These are phyloP conservation scores for Cystoderma amianthinum DNA, from an alignment of 768 basidiomycete genomes.

Conservation along the genomic window DNA sequence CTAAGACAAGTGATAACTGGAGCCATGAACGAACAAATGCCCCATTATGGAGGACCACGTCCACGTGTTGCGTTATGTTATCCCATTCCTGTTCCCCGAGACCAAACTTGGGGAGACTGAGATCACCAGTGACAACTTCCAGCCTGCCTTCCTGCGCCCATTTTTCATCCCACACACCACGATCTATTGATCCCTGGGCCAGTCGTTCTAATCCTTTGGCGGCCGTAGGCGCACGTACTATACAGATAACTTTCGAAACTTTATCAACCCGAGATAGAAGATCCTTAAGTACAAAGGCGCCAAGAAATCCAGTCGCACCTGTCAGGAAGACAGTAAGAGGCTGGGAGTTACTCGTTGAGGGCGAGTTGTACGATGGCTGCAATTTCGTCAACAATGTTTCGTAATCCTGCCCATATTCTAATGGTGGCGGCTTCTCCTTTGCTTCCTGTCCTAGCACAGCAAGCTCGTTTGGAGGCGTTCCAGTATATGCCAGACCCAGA, in stretches of 20 bases:
- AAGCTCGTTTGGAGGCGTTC: slow-evolving; percentile 10
- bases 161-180: slow-evolving; percentile 82
- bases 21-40: slow-evolving; percentile 50
- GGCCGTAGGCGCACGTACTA: slow-evolving; percentile 69
- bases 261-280: slow-evolving; percentile 54
- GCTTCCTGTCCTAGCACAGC: slow-evolving; percentile 6
- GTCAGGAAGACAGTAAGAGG: slow-evolving; percentile 85
- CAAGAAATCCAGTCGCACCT: slow-evolving; percentile 95
- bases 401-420: slow-evolving; percentile 79
- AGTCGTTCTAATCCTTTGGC: slow-evolving; percentile 65
- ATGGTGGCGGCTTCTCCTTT: slow-evolving; percentile 19
- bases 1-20: not conserved
- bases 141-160: slow-evolving; percentile 69
- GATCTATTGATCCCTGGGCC: slow-evolving; percentile 63
- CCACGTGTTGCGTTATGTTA: slow-evolving; percentile 60
- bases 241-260: slow-evolving; percentile 84
- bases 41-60: slow-evolving; percentile 90
- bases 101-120: slow-evolving; percentile 72
- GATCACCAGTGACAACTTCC: slow-evolving; percentile 81
- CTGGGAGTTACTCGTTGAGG: slow-evolving; percentile 45
- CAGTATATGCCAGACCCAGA: slow-evolving; percentile 56
- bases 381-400: slow-evolving; percentile 54
- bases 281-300: slow-evolving; percentile 84
- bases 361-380: slow-evolving; percentile 51
- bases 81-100: slow-evolving; percentile 59